phyloP scores from a whole-genome alignment of 1,284 basidiomycete species.

The Ceratobasidium papillatum region DNA sequence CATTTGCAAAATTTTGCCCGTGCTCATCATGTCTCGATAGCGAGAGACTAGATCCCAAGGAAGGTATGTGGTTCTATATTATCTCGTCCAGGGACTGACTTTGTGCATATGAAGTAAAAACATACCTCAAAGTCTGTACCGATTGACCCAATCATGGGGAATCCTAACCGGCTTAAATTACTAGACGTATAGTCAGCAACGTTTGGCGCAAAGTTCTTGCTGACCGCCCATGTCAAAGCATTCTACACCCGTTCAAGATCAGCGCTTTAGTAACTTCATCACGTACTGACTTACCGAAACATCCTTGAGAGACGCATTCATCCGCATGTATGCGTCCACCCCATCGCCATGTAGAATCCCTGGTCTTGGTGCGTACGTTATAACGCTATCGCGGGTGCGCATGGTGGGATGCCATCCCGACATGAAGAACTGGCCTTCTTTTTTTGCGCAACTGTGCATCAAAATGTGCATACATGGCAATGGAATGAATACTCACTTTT shows the following conservation, averaged over 20 bases:
- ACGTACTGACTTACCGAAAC: not conserved
- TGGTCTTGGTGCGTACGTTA: not conserved
- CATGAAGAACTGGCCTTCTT: not conserved
- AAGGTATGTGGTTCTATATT: not conserved
- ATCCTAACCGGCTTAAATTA: not conserved
- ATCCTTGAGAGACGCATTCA: not conserved
- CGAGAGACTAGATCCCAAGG: not conserved
- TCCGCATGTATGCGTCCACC: not conserved
- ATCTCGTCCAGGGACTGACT: not conserved
- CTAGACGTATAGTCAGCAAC: not conserved
- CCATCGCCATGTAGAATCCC: not conserved
- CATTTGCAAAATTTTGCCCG: not conserved
- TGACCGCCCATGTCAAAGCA: not conserved
- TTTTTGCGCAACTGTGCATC: too few species aligned
- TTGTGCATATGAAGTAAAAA: not conserved
- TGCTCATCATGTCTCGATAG: not conserved
- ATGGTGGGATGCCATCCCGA: constrained; percentile 1
- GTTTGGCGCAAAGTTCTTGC: not conserved
- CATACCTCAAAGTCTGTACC: not conserved
- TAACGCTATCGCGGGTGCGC: not conserved
- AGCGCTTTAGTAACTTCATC: not conserved
- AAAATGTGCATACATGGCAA: not conserved
- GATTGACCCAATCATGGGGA: not conserved
- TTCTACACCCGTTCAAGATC: not conserved
- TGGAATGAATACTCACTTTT: not conserved